These are phyloP conservation scores for Penium margaritaceum DNA, from an alignment of 139 green algal genomes.

Conservation along the genomic window DNA sequence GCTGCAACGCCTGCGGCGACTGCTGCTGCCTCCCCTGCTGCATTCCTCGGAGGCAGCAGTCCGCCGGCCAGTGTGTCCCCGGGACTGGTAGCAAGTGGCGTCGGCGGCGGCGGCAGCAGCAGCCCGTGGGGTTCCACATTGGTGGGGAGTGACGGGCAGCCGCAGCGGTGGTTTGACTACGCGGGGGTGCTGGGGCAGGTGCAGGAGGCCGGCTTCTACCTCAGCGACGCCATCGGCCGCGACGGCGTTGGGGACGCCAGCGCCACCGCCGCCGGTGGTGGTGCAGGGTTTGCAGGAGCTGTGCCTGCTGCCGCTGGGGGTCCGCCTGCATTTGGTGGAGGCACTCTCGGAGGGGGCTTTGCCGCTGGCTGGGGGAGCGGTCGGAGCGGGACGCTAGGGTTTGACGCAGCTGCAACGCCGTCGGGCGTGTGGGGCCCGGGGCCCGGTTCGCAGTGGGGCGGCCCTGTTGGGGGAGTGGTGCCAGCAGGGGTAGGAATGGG, in stretches of 20 bases:
- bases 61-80: no score
- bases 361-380: neutral
- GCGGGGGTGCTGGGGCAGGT: conserved; percentile 17
- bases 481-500: no score
- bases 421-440: no score
- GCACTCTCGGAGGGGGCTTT: neutral
- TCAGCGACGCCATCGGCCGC: conserved; percentile 4
- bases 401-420: no score
- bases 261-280: neutral
- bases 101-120: no score
- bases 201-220: conserved; percentile 8
- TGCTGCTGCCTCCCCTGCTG: no score
- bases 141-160: neutral
- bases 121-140: conserved; percentile 1
- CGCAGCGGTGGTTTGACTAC: neutral
- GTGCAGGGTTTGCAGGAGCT: neutral
- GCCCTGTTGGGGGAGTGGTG: no score
- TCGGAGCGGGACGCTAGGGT: neutral
- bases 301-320: neutral
- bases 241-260: neutral
- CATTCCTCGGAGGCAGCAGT: no score
- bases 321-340: neutral
- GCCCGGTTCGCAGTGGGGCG: no score
- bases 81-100: no score
- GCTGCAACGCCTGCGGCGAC: no score